Base-by-base conservation (phyloP, 441 rosid genomes). In the Euphorbia corollata region DNA sequence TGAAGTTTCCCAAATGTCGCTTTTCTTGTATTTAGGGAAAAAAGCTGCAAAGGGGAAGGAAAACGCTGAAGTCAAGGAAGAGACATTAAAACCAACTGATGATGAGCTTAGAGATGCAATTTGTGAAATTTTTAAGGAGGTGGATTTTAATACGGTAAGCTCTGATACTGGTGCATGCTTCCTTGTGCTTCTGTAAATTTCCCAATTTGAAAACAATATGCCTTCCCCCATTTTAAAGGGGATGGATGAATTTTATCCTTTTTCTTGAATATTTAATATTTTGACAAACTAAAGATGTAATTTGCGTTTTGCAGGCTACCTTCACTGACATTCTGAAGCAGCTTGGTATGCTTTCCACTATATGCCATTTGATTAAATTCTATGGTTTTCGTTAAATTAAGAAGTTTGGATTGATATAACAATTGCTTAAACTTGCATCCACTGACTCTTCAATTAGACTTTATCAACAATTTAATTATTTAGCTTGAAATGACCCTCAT, bases 91-190 rank as follows among this genome's bases (percentile, higher is more conserved):
- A 55, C 96, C 89, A 53, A 78, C 74, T 58, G 85, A 86, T 74
- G 77, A 73, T 45, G 88, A 85, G 74, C 84, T 91, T 36, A 85
- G 93, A 75, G 80, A 75, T 74, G 90, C 92, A 50, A 86, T 86
- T 43, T 75, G 95, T 74, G 90, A 86, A 74, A 93, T 85, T 79
- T 86, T 93, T 12, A 86, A 84, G 74, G 85, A 80, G 68, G 96
- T 93, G 74, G 97, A 93, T 80, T 93, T 93, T 77, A 89, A 86
- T 71, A 93, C 96, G 71, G 97, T 92, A 72, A 78, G 89, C 76
- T 76, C 62, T 63, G 43, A 60, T 56, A n/a, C 8, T 39, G 45
- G 32, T 27, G 32, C 32, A 27, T 27, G 32, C 32, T 27, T n/a
- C n/a, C n/a, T n/a, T n/a, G n/a, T n/a, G n/a, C n/a, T n/a, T n/a